phyloP scores from a whole-genome alignment of 306 rosid genomes.

The Fragaria iinumae region DNA sequence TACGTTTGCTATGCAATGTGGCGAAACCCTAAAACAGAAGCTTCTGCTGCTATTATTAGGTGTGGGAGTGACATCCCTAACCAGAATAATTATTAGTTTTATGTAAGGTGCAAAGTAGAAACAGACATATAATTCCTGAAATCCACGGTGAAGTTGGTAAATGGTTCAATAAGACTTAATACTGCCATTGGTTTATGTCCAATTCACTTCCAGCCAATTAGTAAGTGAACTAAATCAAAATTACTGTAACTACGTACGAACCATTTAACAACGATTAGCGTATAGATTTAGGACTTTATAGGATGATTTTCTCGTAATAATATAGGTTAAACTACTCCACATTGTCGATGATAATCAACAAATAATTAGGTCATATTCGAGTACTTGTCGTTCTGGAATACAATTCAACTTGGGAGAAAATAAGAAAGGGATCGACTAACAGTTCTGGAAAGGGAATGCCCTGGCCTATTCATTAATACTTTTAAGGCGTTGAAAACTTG shows the following conservation, averaged over 20 bases:
- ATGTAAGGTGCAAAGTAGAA: neutral
- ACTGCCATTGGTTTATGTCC: constrained; percentile 27
- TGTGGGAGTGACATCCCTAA: constrained; percentile 3
- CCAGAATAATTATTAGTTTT: neutral
- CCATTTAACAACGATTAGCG: neutral
- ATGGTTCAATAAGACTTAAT: neutral
- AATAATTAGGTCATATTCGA: neutral
- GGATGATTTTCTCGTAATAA: no score
- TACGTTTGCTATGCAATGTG: neutral
- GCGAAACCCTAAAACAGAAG: neutral
- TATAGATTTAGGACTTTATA: neutral
- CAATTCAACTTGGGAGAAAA: neutral
- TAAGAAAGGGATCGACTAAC: neutral
- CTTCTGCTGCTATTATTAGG: neutral
- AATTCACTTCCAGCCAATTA: constrained; percentile 17
- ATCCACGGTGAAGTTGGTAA: constrained; percentile 18
- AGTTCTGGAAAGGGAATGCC: neutral
- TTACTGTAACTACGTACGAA: neutral
- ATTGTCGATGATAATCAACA: neutral
- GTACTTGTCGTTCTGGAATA: neutral
- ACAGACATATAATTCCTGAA: constrained; percentile 23
- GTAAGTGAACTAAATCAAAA: constrained; percentile 17
- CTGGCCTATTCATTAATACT: neutral
- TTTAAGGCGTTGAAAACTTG: neutral
- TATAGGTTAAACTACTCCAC: neutral